Conservation (phyloP, 352 stramenopile genomes). For the Plasmopara halstedii region DNA sequence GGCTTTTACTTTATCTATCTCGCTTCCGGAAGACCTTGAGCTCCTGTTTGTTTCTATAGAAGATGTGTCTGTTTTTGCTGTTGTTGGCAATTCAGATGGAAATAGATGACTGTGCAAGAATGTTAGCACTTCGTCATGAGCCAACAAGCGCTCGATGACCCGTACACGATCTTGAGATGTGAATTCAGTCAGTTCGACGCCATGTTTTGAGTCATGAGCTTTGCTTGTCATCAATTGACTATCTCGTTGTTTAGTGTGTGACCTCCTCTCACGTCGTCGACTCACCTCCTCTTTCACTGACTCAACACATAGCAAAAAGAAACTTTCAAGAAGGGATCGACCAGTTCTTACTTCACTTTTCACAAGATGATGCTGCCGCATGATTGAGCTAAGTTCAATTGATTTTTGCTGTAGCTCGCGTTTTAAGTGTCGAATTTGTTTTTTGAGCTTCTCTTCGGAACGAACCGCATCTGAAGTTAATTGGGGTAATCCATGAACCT, state of each 20-base stretch:
- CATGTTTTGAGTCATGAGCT: slow-evolving; percentile 11
- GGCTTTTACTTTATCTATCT: background rate
- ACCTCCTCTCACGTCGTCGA: slow-evolving; percentile 23
- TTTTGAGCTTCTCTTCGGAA: slow-evolving; percentile 54
- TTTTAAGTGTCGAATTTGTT: slow-evolving; percentile 59
- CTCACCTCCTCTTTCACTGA: slow-evolving; percentile 71
- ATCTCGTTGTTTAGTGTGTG: slow-evolving; percentile 3
- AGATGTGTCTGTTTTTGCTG: slow-evolving; percentile 1
- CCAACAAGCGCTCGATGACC: slow-evolving; percentile 66
- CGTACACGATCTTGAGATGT: slow-evolving; percentile 53
- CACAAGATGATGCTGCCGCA: slow-evolving; percentile 33
- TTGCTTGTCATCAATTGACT: slow-evolving; percentile 7
- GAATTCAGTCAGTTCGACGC: slow-evolving; percentile 63
- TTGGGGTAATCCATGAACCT: slow-evolving; percentile 20
- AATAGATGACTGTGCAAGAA: slow-evolving; percentile 77
- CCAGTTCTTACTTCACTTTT: slow-evolving; percentile 21
- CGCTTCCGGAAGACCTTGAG: slow-evolving; percentile 3
- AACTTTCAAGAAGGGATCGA: slow-evolving; percentile 51
- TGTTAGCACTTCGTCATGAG: slow-evolving; percentile 72
- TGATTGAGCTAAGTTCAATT: slow-evolving; percentile 27
- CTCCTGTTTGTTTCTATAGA: slow-evolving; percentile 10
- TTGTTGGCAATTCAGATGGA: slow-evolving; percentile 20
- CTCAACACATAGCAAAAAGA: slow-evolving; percentile 80
- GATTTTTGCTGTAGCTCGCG: slow-evolving; percentile 60
- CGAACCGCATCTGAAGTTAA: slow-evolving; percentile 25